Evolutionary conservation across 108 stramenopile genomes (phyloP).

Genomic region (Epipyxis sp.): DNA sequence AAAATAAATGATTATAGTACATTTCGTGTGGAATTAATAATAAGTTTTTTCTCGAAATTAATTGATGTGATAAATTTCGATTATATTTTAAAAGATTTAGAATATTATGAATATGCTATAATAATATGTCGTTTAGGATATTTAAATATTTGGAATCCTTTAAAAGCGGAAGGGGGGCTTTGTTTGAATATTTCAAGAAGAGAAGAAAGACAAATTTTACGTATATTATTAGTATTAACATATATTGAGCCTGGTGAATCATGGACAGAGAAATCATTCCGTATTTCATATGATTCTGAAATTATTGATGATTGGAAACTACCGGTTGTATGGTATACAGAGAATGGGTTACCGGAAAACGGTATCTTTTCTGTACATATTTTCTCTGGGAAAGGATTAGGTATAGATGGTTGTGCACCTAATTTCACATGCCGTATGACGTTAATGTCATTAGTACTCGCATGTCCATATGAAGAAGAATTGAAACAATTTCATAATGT

Average conservation of each 20-base stretch:
- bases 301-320: not conserved
- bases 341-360: not conserved
- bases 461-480: not conserved
- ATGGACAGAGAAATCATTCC: not conserved
- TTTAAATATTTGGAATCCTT: conserved; percentile 15
- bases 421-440: not conserved
- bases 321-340: not conserved
- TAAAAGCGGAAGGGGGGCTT: conserved; percentile 18
- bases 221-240: not conserved
- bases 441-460: not conserved
- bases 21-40: conserved; percentile 20
- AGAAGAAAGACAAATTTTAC: conserved; percentile 3
- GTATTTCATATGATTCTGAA: not conserved
- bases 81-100: not conserved
- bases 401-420: not conserved
- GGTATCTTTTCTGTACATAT: not conserved
- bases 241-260: not conserved
- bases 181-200: not conserved
- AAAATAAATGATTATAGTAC: not conserved
- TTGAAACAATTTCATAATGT: not conserved
- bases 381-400: conserved; percentile 11
- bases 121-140: conserved; percentile 11
- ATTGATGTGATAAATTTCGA: conserved; percentile 10
- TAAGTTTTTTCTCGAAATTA: not conserved
- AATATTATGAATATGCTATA: not conserved